These are phyloP conservation scores for Sporodiniella umbellata DNA, from an alignment of 371 early-diverging fungal species.

Conservation along the genomic window DNA sequence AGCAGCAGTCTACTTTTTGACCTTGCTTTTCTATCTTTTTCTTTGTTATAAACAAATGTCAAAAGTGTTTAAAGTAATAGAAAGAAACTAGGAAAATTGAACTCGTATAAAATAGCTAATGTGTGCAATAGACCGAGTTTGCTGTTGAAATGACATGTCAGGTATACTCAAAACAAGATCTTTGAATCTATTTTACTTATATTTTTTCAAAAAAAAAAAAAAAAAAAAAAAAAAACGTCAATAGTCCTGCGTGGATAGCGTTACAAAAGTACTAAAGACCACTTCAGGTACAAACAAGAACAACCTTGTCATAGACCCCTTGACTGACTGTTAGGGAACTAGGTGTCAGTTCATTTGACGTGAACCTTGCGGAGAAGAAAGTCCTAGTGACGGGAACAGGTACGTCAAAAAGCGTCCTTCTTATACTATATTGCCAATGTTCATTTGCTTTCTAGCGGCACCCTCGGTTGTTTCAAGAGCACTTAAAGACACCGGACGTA, in stretches of 20 bases:
- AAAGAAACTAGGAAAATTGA: too few species aligned
- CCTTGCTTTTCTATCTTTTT: neutral
- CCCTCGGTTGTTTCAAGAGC: slow-evolving; percentile 62
- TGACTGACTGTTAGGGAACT: slow-evolving; percentile 9
- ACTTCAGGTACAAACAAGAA: slow-evolving; percentile 40
- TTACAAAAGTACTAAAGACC: slow-evolving; percentile 52
- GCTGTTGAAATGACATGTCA: slow-evolving; percentile 85
- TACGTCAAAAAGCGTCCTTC: too few species aligned
- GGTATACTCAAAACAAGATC: neutral
- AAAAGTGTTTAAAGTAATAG: slow-evolving; percentile 23
- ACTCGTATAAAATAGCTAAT: neutral
- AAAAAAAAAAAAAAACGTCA: too few species aligned
- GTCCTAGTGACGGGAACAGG: slow-evolving; percentile 65
- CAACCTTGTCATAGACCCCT: neutral
- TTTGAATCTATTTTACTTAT: too few species aligned
- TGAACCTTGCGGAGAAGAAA: slow-evolving; percentile 55
- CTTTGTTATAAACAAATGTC: slow-evolving; percentile 7
- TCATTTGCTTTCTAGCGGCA: slow-evolving; percentile 52
- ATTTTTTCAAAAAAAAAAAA: too few species aligned
- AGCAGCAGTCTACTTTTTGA: neutral
- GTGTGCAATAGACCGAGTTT: slow-evolving; percentile 58
- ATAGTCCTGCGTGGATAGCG: slow-evolving; percentile 63
- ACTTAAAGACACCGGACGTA: slow-evolving; percentile 66
- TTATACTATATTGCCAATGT: too few species aligned
- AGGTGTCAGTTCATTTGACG: slow-evolving; percentile 55